Percentiles rank a stretch among this genome's conserved stretches.
These are phyloP conservation scores for Iodosphaeria phyllophila DNA, from an alignment of 2,329 filamentous ascomycete genomes.

Conservation along the genomic window DNA sequence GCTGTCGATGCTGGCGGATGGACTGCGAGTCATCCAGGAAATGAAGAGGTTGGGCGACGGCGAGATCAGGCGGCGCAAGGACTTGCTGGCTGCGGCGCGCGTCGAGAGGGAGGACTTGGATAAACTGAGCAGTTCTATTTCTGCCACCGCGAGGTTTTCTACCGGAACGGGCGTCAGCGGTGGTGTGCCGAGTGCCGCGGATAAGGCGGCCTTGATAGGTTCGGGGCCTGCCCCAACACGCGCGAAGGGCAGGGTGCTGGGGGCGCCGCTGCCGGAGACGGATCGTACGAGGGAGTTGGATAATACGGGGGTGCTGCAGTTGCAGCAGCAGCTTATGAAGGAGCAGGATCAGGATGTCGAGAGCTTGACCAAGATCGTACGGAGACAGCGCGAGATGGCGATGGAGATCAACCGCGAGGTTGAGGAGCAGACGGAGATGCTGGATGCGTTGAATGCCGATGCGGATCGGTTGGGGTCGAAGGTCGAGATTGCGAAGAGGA, in stretches of 20 bases:
- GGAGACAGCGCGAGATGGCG: slow-evolving; percentile 61
- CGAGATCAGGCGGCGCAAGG: slow-evolving; percentile 51
- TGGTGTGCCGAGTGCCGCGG: slow-evolving; percentile 25
- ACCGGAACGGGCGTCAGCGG: slow-evolving; percentile 21
- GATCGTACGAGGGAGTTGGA: slow-evolving; percentile 60
- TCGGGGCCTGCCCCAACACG: slow-evolving; percentile 14
- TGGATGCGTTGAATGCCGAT: slow-evolving; percentile 48
- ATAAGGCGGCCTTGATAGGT: slow-evolving; percentile 29
- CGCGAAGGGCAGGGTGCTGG: slow-evolving; percentile 45
- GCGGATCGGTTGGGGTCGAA: slow-evolving; percentile 47
- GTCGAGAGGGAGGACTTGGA: slow-evolving; percentile 64
- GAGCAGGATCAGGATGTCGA: slow-evolving; percentile 61
- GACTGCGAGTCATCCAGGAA: slow-evolving; percentile 38
- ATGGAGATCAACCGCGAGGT: slow-evolving; percentile 59
- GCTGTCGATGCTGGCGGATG: slow-evolving; percentile 45
- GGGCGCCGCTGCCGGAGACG: slow-evolving; percentile 55
- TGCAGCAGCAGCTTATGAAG: slow-evolving; percentile 56
- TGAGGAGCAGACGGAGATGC: slow-evolving; percentile 49
- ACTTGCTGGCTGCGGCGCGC: slow-evolving; percentile 48
- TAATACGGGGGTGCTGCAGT: slow-evolving; percentile 52
- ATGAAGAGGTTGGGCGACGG: slow-evolving; percentile 46
- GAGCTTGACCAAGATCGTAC: slow-evolving; percentile 47
- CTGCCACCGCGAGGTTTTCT: slow-evolving; percentile 16
- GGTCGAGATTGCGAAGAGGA: slow-evolving; percentile 54
- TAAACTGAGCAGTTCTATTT: slow-evolving; percentile 41